phyloP scores from a whole-genome alignment of 2,329 filamentous ascomycete species.

The Fusarium decemcellulare region DNA sequence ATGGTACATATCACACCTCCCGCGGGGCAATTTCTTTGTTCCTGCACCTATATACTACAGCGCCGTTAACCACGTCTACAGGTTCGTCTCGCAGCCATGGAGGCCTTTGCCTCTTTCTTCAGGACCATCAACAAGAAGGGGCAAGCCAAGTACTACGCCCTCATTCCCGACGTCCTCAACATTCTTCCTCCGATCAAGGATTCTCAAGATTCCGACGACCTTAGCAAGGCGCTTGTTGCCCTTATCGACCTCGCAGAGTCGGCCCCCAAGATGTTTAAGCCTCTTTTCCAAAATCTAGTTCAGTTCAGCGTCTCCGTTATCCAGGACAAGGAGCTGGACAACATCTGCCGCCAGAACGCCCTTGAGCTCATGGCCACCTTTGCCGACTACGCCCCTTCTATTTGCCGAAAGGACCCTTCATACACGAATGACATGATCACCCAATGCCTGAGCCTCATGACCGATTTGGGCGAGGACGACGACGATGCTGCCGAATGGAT shows the following conservation, averaged over 20 bases:
- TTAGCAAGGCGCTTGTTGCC: slow-evolving; percentile 90
- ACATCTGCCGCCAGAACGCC: slow-evolving; percentile 92
- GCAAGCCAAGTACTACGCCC: slow-evolving; percentile 87
- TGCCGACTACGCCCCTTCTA: slow-evolving; percentile 91
- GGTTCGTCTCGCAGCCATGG: slow-evolving; percentile 95
- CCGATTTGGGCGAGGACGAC: slow-evolving; percentile 93
- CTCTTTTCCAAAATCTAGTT: slow-evolving; percentile 92
- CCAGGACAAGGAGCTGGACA: slow-evolving; percentile 93
- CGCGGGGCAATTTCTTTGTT: slow-evolving; percentile 18
- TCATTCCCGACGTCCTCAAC: slow-evolving; percentile 93
- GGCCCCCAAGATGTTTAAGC: slow-evolving; percentile 98
- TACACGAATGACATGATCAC: slow-evolving; percentile 98
- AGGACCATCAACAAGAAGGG: slow-evolving; percentile 89
- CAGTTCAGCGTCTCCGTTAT: slow-evolving; percentile 94
- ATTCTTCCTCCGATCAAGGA: slow-evolving; percentile 96
- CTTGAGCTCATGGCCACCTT: slow-evolving; percentile 98
- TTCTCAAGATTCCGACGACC: slow-evolving; percentile 87
- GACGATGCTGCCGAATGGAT: slow-evolving; percentile 97
- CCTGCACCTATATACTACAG: slow-evolving; percentile 9
- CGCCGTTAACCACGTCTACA: slow-evolving; percentile 53
- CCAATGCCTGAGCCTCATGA: slow-evolving; percentile 98
- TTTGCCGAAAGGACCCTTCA: slow-evolving; percentile 94
- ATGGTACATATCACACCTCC: slow-evolving; percentile 65
- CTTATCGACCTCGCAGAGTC: slow-evolving; percentile 95
- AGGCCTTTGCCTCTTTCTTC: slow-evolving; percentile 97